Conservation (phyloP, 2,329 filamentous ascomycete species). For the Aspergillus pseudotamarii region DNA sequence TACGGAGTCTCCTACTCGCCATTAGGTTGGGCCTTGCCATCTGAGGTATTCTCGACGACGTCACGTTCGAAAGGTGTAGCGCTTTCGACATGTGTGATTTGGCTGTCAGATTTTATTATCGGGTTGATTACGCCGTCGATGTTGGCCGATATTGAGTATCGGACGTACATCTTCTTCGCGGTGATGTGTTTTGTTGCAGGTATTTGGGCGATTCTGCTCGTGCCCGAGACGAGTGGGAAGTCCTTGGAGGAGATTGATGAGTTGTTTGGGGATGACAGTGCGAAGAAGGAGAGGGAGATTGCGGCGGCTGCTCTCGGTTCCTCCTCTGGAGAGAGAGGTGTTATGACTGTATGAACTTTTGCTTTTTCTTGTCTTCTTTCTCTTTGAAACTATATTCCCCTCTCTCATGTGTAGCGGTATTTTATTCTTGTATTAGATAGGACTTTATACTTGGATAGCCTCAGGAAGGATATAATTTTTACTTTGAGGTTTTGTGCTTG, state of each 20-base stretch:
- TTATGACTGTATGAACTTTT: neutral
- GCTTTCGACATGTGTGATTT: slow-evolving; percentile 67
- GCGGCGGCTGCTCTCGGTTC: neutral
- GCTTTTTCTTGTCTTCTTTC: neutral
- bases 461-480: neutral
- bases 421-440: neutral
- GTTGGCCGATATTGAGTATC: slow-evolving; percentile 37
- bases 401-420: neutral
- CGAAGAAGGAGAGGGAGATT: slow-evolving; percentile 2
- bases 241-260: slow-evolving; percentile 32
- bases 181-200: slow-evolving; percentile 17
- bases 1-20: slow-evolving; percentile 34
- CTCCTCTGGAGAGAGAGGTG: neutral
- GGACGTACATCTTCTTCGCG: slow-evolving; percentile 26
- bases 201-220: slow-evolving; percentile 28
- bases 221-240: slow-evolving; percentile 34
- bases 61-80: slow-evolving; percentile 68
- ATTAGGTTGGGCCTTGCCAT: slow-evolving; percentile 40
- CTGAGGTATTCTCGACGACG: slow-evolving; percentile 68
- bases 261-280: slow-evolving; percentile 20
- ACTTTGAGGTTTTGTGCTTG: neutral
- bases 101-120: slow-evolving; percentile 73
- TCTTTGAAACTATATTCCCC: neutral
- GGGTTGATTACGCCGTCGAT: slow-evolving; percentile 67
- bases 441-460: neutral